These are phyloP conservation scores for Cordia subcordata DNA, from an alignment of 257 asterid genomes.

Conservation along the genomic window DNA sequence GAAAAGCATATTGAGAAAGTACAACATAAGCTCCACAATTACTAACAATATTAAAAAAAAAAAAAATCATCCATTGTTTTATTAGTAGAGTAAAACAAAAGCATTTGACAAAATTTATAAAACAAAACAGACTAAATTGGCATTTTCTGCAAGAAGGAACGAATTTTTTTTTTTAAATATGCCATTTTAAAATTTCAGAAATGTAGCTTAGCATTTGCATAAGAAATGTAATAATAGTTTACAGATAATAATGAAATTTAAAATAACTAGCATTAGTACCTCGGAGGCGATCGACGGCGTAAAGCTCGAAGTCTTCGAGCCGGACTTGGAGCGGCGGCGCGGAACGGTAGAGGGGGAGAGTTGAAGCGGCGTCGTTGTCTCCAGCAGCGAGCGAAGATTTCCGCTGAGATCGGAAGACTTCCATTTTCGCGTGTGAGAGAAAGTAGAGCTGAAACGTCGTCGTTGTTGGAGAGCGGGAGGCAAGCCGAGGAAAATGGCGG, in stretches of 20 bases:
- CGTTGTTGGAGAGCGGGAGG: neutral
- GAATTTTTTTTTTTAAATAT: no score
- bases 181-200: no score
- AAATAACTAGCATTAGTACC: constrained; percentile 26
- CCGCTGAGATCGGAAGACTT: constrained; percentile 50
- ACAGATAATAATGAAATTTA: neutral
- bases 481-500: constrained; percentile 44
- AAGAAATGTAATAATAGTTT: no score
- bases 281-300: constrained; percentile 84
- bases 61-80: no score
- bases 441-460: neutral
- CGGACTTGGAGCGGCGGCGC: constrained; percentile 87
- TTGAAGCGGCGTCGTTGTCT: constrained; percentile 26
- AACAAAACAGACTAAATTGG: neutral
- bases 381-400: constrained; percentile 20
- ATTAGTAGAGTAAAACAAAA: no score
- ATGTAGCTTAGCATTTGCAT: no score
- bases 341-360: constrained; percentile 69
- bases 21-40: no score
- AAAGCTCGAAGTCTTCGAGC: constrained; percentile 89
- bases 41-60: no score
- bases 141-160: no score
- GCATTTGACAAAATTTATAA: no score
- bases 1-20: no score
- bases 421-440: constrained; percentile 38